Evolutionary conservation across 2,329 filamentous ascomycete genomes (phyloP).

Genomic region (Alternaria arborescens): DNA sequence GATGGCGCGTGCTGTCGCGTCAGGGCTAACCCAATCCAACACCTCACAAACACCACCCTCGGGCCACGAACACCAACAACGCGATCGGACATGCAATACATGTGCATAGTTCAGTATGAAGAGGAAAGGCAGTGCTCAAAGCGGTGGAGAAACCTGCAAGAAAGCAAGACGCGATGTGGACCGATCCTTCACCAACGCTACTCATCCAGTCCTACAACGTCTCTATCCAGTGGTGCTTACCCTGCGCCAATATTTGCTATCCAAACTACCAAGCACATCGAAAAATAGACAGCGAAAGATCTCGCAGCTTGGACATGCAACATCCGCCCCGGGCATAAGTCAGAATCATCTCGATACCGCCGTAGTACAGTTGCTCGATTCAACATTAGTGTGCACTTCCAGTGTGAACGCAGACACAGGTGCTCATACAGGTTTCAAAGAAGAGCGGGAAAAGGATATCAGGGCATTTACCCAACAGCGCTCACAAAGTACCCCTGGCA

Average conservation of each 20-base stretch:
- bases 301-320: constrained; percentile 43
- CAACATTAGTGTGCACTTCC: constrained; percentile 68
- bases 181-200: constrained; percentile 48
- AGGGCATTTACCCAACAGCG: constrained; percentile 57
- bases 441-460: constrained; percentile 51
- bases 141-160: constrained; percentile 32
- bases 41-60: neutral
- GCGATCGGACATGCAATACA: neutral
- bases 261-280: constrained; percentile 71
- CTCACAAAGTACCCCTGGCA: constrained; percentile 41
- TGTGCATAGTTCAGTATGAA: constrained; percentile 20
- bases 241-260: constrained; percentile 75
- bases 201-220: constrained; percentile 71
- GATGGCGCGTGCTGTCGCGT: constrained; percentile 6
- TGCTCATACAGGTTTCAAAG: constrained; percentile 59
- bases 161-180: constrained; percentile 28
- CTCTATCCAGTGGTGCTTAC: constrained; percentile 73
- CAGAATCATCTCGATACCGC: constrained; percentile 50
- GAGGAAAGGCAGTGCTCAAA: constrained; percentile 39
- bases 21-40: neutral
- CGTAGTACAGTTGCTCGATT: constrained; percentile 71
- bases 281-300: constrained; percentile 61
- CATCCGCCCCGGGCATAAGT: constrained; percentile 15
- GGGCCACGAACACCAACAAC: neutral
- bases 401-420: constrained; percentile 46